A percentile compares a stretch with the other conserved stretches of the same genome.
Evolutionary conservation across 257 asterid genomes (phyloP).

Genomic region (Henckelia pumila): DNA sequence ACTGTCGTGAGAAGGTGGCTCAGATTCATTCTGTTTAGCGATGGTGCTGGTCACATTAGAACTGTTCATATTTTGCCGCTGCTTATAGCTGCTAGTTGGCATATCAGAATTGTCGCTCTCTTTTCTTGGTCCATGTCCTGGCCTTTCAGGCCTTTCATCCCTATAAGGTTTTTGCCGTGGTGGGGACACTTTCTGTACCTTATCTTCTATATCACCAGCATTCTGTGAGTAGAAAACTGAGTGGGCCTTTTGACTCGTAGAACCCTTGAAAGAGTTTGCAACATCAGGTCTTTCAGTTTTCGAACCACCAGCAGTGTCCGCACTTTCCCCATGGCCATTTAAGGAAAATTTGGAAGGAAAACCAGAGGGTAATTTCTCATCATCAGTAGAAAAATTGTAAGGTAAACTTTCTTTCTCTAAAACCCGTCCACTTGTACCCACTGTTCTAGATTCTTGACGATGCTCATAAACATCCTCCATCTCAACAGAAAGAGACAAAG

Average conservation of each 20-base stretch:
- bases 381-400: constrained; percentile 43
- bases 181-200: constrained; percentile 75
- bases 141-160: constrained; percentile 70
- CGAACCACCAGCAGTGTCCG: constrained; percentile 34
- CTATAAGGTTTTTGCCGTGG: constrained; percentile 59
- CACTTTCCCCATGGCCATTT: constrained; percentile 56
- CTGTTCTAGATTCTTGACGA: constrained; percentile 51
- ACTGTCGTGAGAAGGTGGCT: constrained; percentile 59
- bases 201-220: constrained; percentile 57
- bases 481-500: constrained; percentile 48
- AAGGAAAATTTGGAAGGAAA: constrained; percentile 43
- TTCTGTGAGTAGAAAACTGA: constrained; percentile 42
- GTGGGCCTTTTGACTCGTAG: constrained; percentile 54
- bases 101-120: constrained; percentile 46
- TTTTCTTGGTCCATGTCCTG: constrained; percentile 44
- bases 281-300: constrained; percentile 50
- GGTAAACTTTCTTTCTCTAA: constrained; percentile 56
- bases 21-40: constrained; percentile 46
- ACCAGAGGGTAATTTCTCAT: constrained; percentile 48
- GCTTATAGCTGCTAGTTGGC: constrained; percentile 47
- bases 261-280: constrained; percentile 41
- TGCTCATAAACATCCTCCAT: constrained; percentile 57
- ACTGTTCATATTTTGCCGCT: constrained; percentile 42
- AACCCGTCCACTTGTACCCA: constrained; percentile 51
- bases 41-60: constrained; percentile 38